A percentile compares a stretch with the other conserved stretches of the same genome.
These are phyloP conservation scores for Apiospora sp. DNA, from an alignment of 2,329 filamentous ascomycete genomes.

Conservation along the genomic window DNA sequence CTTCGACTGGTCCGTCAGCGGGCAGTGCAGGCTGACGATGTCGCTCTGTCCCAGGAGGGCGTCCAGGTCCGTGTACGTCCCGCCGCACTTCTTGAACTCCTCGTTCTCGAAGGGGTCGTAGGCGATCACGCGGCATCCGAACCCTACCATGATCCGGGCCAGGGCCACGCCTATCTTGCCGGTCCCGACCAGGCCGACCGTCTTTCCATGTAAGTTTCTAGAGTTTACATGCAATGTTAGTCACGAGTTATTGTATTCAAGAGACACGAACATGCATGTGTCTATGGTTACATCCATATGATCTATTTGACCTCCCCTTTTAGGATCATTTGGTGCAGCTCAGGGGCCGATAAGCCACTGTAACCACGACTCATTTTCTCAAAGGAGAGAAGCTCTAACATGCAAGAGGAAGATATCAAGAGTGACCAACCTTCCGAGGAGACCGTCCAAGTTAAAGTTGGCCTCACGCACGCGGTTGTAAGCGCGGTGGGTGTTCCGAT, in stretches of 20 bases:
- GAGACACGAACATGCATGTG: neutral
- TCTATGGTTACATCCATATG: neutral
- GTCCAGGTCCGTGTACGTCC: slow-evolving; percentile 62
- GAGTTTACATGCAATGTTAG: neutral
- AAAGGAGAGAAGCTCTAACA: neutral
- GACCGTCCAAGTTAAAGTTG: slow-evolving; percentile 71
- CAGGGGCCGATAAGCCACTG: neutral
- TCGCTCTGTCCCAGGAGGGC: slow-evolving; percentile 63
- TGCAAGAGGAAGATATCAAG: neutral
- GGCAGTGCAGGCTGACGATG: slow-evolving; percentile 72
- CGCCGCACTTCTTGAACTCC: slow-evolving; percentile 55
- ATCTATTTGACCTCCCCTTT: neutral
- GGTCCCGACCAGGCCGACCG: slow-evolving; percentile 71
- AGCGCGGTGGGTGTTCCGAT: slow-evolving; percentile 72
- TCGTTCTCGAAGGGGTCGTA: slow-evolving; percentile 63
- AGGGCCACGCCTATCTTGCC: slow-evolving; percentile 71
- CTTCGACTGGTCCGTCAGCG: slow-evolving; percentile 65
- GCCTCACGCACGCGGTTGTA: slow-evolving; percentile 74
- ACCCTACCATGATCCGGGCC: slow-evolving; percentile 68
- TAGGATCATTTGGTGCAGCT: neutral
- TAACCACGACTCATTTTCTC: neutral
- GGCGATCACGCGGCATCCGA: slow-evolving; percentile 69
- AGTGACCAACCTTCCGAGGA: slow-evolving; percentile 56
- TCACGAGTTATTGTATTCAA: neutral
- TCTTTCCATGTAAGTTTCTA: slow-evolving; percentile 67